Percentiles rank a stretch among this genome's conserved stretches.
Conservation (phyloP, 2,329 filamentous ascomycete genomes). For the Arthrobotrys iridis region DNA sequence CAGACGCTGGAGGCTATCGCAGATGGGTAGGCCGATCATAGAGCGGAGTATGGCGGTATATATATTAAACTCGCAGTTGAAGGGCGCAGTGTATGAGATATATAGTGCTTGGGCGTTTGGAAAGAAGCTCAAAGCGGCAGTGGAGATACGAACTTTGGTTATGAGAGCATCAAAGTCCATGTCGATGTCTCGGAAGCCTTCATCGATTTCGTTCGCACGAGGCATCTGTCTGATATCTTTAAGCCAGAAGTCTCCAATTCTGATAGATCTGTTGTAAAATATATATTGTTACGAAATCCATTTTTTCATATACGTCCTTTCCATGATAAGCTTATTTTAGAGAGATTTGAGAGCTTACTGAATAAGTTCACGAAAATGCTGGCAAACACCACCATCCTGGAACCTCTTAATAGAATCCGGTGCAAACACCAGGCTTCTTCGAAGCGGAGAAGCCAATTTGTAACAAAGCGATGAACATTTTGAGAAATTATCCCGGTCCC, state of each 20-base stretch:
- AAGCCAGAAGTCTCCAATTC: background rate
- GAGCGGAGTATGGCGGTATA: background rate
- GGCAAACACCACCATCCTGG: background rate
- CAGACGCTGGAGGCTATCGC: background rate
- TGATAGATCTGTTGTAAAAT: background rate
- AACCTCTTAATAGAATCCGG: constrained; percentile 1
- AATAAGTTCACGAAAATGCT: constrained; percentile 10
- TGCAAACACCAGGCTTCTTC: background rate
- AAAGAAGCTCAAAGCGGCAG: background rate
- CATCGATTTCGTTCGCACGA: background rate
- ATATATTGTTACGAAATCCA: background rate
- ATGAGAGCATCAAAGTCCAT: background rate
- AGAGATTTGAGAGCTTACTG: background rate
- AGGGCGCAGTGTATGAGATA: background rate
- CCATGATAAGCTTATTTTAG: background rate
- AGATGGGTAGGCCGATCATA: background rate
- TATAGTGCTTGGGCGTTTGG: constrained; percentile 2
- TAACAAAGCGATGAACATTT: constrained; percentile 3
- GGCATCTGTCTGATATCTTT: constrained; percentile 10
- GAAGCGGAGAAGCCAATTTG: background rate
- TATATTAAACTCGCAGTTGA: constrained; percentile 14
- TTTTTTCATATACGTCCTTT: background rate
- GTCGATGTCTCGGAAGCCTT: background rate
- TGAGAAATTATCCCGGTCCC: background rate
- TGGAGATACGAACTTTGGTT: background rate